phyloP scores from a whole-genome alignment of 2,329 filamentous ascomycete genomes.

The Claviceps africana region DNA sequence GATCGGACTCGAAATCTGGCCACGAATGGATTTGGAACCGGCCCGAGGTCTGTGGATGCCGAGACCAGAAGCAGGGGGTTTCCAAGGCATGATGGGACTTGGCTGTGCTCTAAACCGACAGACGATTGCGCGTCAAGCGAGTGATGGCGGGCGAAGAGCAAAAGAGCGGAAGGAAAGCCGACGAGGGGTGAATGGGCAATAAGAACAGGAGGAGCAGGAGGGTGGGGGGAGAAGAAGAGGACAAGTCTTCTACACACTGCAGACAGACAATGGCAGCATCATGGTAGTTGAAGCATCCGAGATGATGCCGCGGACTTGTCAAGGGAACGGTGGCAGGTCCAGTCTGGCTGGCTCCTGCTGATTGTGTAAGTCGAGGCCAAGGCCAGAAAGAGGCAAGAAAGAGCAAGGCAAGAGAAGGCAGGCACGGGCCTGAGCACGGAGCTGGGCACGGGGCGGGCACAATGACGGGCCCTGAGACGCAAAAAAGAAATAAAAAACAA shows the following conservation, averaged over 20 bases:
- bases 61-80: slow-evolving; percentile 22
- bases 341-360: neutral
- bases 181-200: neutral
- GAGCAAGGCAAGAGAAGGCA: neutral
- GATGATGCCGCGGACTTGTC: neutral
- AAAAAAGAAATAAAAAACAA: no score
- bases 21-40: slow-evolving; percentile 36
- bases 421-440: neutral
- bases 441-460: neutral
- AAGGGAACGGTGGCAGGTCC: neutral
- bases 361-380: neutral
- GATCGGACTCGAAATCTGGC: slow-evolving; percentile 48
- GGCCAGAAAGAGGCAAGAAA: neutral
- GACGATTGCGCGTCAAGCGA: neutral
- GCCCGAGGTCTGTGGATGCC: slow-evolving; percentile 10
- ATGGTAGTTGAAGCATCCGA: neutral
- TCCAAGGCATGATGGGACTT: slow-evolving; percentile 26
- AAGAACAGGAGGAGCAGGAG: no score
- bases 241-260: slow-evolving; percentile 1
- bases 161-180: neutral
- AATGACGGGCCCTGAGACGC: no score
- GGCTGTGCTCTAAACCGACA: neutral
- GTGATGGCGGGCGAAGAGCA: neutral
- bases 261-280: neutral
- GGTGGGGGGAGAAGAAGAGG: neutral